phyloP scores from a whole-genome alignment of 208 protist genomes.

The Wallacemonas sp. region DNA sequence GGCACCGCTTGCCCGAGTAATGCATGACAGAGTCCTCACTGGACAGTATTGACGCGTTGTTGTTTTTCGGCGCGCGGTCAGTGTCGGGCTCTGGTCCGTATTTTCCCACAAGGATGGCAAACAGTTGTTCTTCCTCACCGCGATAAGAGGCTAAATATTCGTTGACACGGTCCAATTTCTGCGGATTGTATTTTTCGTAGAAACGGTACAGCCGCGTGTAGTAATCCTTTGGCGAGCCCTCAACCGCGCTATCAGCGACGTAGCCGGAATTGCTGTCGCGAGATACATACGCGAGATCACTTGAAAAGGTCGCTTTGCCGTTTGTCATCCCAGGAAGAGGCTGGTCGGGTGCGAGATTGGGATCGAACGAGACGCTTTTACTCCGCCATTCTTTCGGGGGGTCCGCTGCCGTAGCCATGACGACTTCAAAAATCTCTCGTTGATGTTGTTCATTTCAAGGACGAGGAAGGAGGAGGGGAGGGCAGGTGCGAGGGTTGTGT shows the following conservation, averaged over 20 bases:
- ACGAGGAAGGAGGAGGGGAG: neutral
- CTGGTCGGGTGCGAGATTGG: neutral
- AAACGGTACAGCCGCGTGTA: conserved; percentile 59
- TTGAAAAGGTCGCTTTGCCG: conserved; percentile 23
- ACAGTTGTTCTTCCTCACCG: conserved; percentile 69
- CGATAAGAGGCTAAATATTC: conserved; percentile 50
- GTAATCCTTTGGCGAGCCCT: conserved; percentile 34
- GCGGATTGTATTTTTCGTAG: conserved; percentile 76
- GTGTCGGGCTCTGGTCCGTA: conserved; percentile 63
- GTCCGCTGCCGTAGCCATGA: neutral
- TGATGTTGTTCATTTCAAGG: neutral
- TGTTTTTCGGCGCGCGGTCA: conserved; percentile 2
- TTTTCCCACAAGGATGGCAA: conserved; percentile 71
- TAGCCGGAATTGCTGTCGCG: conserved; percentile 59
- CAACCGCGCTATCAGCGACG: conserved; percentile 22
- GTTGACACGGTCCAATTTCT: conserved; percentile 56
- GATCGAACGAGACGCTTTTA: conserved; percentile 13
- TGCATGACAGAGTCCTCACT: conserved; percentile 60
- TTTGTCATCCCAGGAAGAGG: neutral
- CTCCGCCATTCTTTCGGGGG: conserved; percentile 5
- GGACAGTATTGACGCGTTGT: conserved; percentile 32
- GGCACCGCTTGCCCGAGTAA: conserved; percentile 52
- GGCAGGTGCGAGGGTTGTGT: neutral
- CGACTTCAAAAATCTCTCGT: neutral
- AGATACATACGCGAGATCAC: conserved; percentile 48